Evolutionary conservation across 306 rosid species (phyloP).

Genomic region (Pterocarpus macrocarpus): DNA sequence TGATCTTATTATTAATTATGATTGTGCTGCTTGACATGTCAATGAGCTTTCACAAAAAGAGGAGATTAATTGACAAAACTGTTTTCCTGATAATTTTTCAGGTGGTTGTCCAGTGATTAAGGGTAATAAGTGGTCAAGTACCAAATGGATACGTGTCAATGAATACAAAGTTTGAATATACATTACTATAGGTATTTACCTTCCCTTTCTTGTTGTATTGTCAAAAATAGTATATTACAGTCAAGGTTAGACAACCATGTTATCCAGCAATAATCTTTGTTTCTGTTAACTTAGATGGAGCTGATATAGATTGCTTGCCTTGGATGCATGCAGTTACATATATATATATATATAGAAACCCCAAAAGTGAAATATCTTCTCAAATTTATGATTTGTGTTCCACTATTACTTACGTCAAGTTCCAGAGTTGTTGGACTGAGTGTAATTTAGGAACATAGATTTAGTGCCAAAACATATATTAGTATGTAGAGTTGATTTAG

Average conservation of each 20-base stretch:
- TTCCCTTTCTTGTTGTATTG: constrained; percentile 2
- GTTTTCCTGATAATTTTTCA: constrained; percentile 55
- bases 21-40: constrained; percentile 26
- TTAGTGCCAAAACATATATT: constrained; percentile 12
- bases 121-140: constrained; percentile 98
- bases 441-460: constrained; percentile 12
- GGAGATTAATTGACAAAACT: constrained; percentile 28
- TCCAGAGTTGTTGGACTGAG: constrained; percentile 13
- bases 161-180: constrained; percentile 77
- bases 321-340: not conserved
- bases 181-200: constrained; percentile 53
- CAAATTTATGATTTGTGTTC: constrained; percentile 15
- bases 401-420: not conserved
- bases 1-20: not conserved
- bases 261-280: not conserved
- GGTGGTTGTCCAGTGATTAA: constrained; percentile 98
- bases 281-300: constrained; percentile 11
- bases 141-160: constrained; percentile 88
- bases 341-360: not conserved
- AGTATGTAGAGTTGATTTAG: constrained; percentile 17
- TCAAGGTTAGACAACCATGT: constrained; percentile 31
- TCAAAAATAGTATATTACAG: constrained; percentile 22
- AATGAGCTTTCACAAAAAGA: constrained; percentile 31
- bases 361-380: not conserved
- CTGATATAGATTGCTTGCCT: constrained; percentile 21